Base-by-base conservation (phyloP, 306 rosid genomes). In the Dicorynia guianensis region DNA sequence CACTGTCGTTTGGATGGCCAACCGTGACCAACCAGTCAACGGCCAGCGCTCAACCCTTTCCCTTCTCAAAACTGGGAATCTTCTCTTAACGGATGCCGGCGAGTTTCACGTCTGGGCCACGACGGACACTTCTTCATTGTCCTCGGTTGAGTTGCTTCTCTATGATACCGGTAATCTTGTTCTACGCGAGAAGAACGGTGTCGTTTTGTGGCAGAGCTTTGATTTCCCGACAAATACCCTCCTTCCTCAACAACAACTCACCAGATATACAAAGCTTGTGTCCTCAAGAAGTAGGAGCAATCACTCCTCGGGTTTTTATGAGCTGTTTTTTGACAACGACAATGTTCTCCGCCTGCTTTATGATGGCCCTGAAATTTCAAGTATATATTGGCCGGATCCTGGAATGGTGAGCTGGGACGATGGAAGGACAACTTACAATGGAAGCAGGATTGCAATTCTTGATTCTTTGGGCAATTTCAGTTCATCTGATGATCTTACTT, bases 1-100 rank as follows among this genome's bases (percentile, higher is more conserved):
- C 1, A 80, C 89, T 14, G 18, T 82, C 0, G 85, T 87, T 9
- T 90, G 90, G 90, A 84, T 49, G 81, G 92, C 90, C 0, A 85
- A 85, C 34, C 88, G 90, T 6, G 80, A 82, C 67, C 43, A 61
- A 0, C 88, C 84, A 0, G 92, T 85, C n/a, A 87, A 85, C 61
- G 85, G 87, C 4, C 74, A 64, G 54, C 67, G 52, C 67, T 87
- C 96, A 1, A 84, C 63, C 67, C 82, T 90, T 44, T 36, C 77
- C 14, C 86, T 90, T 19, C 82, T 72, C 6, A 40, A 57, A 9
- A 55, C 57, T 8, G 82, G 96, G 0, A 78, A 84, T 7, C 85
- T 90, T 13, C 49, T 69, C 44, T 54, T 87, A 54, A 65, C 6
- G 1, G 90, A 85, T 19, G 82, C 84, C 0, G 88, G 66, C 18